Percentiles rank a stretch among this genome's conserved stretches.
These are phyloP conservation scores for Aurantiochytrium sp. DNA, from an alignment of 108 stramenopile genomes.

Conservation along the genomic window DNA sequence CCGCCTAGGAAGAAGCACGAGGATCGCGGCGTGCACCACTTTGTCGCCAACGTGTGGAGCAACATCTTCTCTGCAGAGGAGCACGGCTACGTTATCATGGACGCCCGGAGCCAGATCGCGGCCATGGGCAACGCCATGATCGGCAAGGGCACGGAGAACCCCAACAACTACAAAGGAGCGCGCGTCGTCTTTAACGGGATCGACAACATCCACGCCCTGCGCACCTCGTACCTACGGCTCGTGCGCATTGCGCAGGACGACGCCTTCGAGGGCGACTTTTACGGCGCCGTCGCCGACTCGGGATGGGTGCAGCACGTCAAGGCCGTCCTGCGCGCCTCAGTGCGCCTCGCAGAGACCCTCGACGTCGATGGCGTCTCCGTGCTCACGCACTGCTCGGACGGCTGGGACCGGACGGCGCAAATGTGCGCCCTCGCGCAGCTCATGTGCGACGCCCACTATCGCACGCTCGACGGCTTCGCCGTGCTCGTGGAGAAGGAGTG, in stretches of 20 bases:
- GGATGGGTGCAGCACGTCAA: constrained; percentile 46
- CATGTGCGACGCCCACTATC: constrained; percentile 57
- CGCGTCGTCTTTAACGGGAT: constrained; percentile 46
- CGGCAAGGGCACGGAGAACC: constrained; percentile 53
- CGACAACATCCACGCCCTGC: constrained; percentile 57
- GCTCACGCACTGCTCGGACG: constrained; percentile 63
- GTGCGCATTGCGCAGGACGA: not conserved
- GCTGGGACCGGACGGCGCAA: constrained; percentile 66
- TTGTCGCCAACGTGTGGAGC: not conserved
- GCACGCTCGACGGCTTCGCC: constrained; percentile 54
- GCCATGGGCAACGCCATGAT: constrained; percentile 46
- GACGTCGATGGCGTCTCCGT: constrained; percentile 38
- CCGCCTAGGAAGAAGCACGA: not conserved
- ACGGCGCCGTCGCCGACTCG: constrained; percentile 29
- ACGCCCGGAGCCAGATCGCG: constrained; percentile 48
- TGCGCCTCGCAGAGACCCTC: constrained; percentile 35
- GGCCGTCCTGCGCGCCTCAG: constrained; percentile 45
- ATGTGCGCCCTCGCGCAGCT: constrained; percentile 50
- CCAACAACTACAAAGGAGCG: constrained; percentile 31
- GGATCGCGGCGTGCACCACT: not conserved
- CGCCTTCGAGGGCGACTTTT: constrained; percentile 25
- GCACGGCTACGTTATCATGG: constrained; percentile 38
- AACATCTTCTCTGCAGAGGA: constrained; percentile 29
- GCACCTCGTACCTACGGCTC: constrained; percentile 29
- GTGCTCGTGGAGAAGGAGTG: constrained; percentile 62